These are phyloP conservation scores for Ceriops zippeliana DNA, from an alignment of 345 rosid genomes.

Conservation along the genomic window DNA sequence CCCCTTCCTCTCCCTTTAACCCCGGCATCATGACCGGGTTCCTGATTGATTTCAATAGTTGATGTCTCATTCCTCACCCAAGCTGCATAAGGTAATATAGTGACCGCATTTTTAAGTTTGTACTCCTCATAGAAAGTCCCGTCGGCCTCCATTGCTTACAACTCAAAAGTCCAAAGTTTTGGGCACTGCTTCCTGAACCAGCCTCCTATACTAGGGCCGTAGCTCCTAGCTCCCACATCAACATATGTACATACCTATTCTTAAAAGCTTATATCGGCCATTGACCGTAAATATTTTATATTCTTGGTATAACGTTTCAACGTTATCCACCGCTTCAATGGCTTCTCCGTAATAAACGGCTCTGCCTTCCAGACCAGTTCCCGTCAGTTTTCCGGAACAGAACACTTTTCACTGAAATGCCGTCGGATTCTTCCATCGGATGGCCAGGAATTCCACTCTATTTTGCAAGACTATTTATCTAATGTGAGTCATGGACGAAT, in stretches of 20 bases:
- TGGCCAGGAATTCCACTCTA: conserved; percentile 21
- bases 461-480: conserved; percentile 65
- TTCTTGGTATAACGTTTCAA: conserved; percentile 74
- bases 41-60: conserved; percentile 72
- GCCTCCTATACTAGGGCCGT: conserved; percentile 93
- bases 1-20: conserved; percentile 93
- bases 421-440: conserved; percentile 32
- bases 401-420: conserved; percentile 44
- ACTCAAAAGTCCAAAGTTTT: conserved; percentile 79
- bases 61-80: conserved; percentile 95
- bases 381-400: conserved; percentile 56
- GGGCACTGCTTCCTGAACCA: conserved; percentile 96
- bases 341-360: conserved; percentile 72
- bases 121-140: conserved; percentile 64
- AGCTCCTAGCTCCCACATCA: conserved; percentile 93
- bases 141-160: conserved; percentile 89
- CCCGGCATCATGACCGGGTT: conserved; percentile 54
- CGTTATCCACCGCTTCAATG: conserved; percentile 92
- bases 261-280: conserved; percentile 89
- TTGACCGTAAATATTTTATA: conserved; percentile 69
- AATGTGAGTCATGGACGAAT: conserved; percentile 56
- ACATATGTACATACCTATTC: conserved; percentile 87
- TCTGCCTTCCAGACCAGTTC: conserved; percentile 65
- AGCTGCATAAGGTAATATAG: conserved; percentile 82
- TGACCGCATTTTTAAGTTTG: conserved; percentile 51